Conservation (phyloP, 2,329 filamentous ascomycete species). For the Fusarium udum region DNA sequence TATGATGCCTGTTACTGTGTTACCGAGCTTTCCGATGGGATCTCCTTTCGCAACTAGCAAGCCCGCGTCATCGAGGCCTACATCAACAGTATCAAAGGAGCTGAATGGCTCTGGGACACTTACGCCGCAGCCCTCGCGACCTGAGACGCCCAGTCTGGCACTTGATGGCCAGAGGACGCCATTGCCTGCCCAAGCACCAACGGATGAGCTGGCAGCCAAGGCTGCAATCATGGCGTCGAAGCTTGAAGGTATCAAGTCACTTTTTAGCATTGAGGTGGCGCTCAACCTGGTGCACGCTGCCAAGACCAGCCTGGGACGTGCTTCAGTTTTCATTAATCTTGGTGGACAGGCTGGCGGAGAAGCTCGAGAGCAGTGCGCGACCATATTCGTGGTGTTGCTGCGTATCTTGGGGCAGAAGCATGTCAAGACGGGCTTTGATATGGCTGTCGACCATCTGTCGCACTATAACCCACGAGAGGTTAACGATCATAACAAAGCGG, state of each 20-base stretch:
- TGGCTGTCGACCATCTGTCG: conserved; percentile 88
- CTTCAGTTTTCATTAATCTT: conserved; percentile 82
- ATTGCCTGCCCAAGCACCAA: conserved; percentile 74
- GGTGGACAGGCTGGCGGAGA: conserved; percentile 83
- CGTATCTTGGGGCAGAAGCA: conserved; percentile 86
- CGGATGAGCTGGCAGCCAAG: conserved; percentile 92
- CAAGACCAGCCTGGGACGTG: conserved; percentile 86
- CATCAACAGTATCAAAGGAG: conserved; percentile 26
- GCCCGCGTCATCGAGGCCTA: conserved; percentile 39
- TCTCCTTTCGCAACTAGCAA: conserved; percentile 65
- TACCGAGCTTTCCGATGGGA: conserved; percentile 73
- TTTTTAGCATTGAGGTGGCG: conserved; percentile 97
- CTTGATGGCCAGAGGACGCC: conserved; percentile 53
- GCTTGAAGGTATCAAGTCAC: conserved; percentile 90
- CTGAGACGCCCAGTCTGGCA: conserved; percentile 59
- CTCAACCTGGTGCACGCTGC: conserved; percentile 88
- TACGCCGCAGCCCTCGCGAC: conserved; percentile 56
- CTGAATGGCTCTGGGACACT: conserved; percentile 42
- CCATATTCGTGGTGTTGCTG: conserved; percentile 86
- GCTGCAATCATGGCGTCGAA: conserved; percentile 97
- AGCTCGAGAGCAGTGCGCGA: conserved; percentile 86
- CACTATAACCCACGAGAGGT: conserved; percentile 90
- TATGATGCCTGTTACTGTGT: conserved; percentile 96
- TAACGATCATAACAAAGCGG: conserved; percentile 73
- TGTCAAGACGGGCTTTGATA: conserved; percentile 92